phyloP scores from a whole-genome alignment of 1,284 basidiomycete species.

The Phellopilus nigrolimitatus region DNA sequence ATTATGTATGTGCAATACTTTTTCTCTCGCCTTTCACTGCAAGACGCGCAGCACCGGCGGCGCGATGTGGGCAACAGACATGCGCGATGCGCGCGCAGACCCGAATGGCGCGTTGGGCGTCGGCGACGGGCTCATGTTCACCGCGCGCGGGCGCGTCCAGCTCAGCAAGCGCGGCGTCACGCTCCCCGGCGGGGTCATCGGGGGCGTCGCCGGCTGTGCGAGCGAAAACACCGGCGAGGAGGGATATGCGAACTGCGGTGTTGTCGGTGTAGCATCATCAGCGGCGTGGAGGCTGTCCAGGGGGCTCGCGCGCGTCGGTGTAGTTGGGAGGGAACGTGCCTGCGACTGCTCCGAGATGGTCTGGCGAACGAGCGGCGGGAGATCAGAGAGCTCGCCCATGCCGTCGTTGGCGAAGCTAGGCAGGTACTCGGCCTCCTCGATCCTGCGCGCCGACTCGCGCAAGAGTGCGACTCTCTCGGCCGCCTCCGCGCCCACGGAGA shows the following conservation, averaged over 20 bases:
- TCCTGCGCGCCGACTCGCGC: neutral
- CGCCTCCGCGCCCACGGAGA: neutral
- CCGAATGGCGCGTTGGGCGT: conserved; percentile 15
- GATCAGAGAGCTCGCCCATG: neutral
- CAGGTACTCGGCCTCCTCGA: no score
- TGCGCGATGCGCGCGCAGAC: conserved; percentile 12
- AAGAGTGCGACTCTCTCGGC: neutral
- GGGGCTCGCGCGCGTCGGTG: conserved; percentile 10
- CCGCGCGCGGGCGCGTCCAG: conserved; percentile 7
- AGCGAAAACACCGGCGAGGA: neutral
- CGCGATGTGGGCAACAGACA: conserved; percentile 11
- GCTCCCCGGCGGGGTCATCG: conserved; percentile 20
- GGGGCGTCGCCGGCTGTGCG: neutral
- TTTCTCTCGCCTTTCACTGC: conserved; percentile 2
- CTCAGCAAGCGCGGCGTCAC: conserved; percentile 17
- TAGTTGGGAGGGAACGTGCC: conserved; percentile 7
- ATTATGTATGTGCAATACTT: neutral
- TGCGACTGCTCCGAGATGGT: neutral
- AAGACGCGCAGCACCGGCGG: conserved; percentile 11
- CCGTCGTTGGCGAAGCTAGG: no score
- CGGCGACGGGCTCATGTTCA: conserved; percentile 16
- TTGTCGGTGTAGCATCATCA: neutral
- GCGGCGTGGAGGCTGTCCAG: no score
- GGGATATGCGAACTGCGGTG: neutral
- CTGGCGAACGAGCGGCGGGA: neutral